Base-by-base conservation (phyloP, 2,329 filamentous ascomycete genomes). In the Coleophoma eucalyptorum region DNA sequence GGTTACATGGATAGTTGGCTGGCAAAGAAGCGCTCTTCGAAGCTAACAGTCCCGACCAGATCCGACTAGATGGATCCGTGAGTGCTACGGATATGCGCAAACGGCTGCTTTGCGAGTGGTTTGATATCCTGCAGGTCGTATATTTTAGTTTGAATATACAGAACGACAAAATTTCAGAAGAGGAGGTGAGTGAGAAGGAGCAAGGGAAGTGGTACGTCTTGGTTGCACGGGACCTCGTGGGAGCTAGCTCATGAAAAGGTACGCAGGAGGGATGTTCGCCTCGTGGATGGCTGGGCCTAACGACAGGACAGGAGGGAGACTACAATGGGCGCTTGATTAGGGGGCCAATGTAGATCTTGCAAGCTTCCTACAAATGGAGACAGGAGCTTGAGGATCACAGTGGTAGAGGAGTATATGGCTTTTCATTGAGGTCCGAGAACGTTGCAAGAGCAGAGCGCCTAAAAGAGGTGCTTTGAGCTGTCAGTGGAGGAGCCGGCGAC, bases 381-480 rank as follows among this genome's bases (percentile, higher is more conserved):
- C 43, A 53, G 47, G 50, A 55, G 66, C 61, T 63, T 61, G 58
- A 55, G 56, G 16, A 38, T 18, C 6, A 11, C 35, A 18, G 35
- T 18, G 15, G 35, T 38, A 61, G 58, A 64, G 65, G 61, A 60
- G 69, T 67, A 67, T 69, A 68, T 69, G 65, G 66, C 61, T 58
- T 67, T 62, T 58, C 63, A 63, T 63, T 58, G 61, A 58, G 58
- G 19, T 58, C 57, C 48, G 55, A 52, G 55, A 55, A 53, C 56
- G 42, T 57, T 58, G 62, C 57, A 53, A 65, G 65, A 67, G 61
- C 55, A 65, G 66, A 69, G 71, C 71, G 71, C 68, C 68, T 73
- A 73, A 66, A 60, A 56, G 60, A 61, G 62, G 63, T 69, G 65
- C 68, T 67, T 64, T 65, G 67, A 62, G 61, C 65, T 72, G 66